Percentiles rank a stretch among this genome's conserved stretches.
Evolutionary conservation across 352 stramenopile species (phyloP).

Genomic region (Phytopythium helicoides): DNA sequence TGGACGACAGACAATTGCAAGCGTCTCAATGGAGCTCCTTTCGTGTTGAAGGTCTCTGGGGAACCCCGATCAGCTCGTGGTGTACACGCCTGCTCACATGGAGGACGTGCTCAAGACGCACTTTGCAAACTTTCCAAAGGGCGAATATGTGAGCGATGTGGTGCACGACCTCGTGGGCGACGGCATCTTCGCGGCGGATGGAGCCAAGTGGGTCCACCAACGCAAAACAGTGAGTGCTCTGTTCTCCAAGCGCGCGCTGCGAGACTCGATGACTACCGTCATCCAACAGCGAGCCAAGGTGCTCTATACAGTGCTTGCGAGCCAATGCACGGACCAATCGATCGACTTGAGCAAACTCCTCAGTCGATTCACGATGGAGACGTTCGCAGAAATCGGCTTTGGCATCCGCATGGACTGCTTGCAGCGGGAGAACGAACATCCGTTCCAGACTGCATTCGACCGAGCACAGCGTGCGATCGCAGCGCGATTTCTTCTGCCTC

Average conservation of each 20-base stretch:
- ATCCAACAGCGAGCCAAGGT: conserved; percentile 31
- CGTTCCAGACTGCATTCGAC: conserved; percentile 55
- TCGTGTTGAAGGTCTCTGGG: conserved; percentile 29
- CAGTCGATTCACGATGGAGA: conserved; percentile 47
- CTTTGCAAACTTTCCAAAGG: conserved; percentile 77
- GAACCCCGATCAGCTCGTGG: conserved; percentile 24
- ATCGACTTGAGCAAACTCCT: conserved; percentile 43
- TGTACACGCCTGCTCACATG: conserved; percentile 37
- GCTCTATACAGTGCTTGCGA: conserved; percentile 23
- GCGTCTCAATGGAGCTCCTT: conserved; percentile 28
- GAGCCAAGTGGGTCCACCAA: conserved; percentile 45
- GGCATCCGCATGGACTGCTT: conserved; percentile 43
- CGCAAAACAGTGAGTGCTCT: conserved; percentile 53
- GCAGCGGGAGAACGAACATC: conserved; percentile 34
- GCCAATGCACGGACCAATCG: conserved; percentile 9
- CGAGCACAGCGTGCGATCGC: conserved; percentile 22
- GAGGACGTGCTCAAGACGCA: conserved; percentile 63
- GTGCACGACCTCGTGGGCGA: conserved; percentile 42
- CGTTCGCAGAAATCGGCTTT: conserved; percentile 58
- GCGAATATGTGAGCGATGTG: conserved; percentile 21
- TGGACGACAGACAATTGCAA: conserved; percentile 33
- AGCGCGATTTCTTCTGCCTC: conserved; percentile 29
- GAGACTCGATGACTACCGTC: conserved; percentile 43
- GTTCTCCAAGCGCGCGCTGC: conserved; percentile 37
- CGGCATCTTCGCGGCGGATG: conserved; percentile 54